Evolutionary conservation across 2,329 filamentous ascomycete genomes (phyloP), one percentile per base, ranked within the genome.

Genomic region (Ascochyta clinopodiicola): DNA sequence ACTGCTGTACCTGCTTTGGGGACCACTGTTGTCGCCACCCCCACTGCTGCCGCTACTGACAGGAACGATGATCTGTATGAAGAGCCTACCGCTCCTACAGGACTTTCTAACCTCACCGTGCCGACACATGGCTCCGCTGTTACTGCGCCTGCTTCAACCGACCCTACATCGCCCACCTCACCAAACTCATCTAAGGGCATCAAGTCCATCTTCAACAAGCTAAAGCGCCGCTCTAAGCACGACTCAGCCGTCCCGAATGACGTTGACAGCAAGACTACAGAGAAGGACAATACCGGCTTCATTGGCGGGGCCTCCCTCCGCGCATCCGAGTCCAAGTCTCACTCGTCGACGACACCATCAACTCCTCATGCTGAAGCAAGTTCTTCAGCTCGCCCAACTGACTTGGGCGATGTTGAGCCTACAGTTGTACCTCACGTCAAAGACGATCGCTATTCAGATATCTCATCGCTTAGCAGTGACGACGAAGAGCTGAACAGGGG

Each of bases 241-340:
- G 53, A 66, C 8, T 50, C 62, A 9, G 38, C 53, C 19, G 44
- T 36, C 15, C 42, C 44, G 12, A 22, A 54, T 31, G 51, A 58
- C 13, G 43, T 51, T 10, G 56, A 63, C n/a, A 56, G 55, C 8
- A 57, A 53, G 39, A 17, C 29, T 29, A 63, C 59, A 29, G 70
- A 69, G 10, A 63, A 62, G 15, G 64, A 66, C 0, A 63, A 62
- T n/a, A 51, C 78, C 2, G 77, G 75, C 0, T 75, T 77, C 24
- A 79, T 81, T 38, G 77, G 77, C 17, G 84, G 81, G 57, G 77
- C 76, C 1, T 71, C 73, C 24, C 68, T 75, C 8, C 68, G 60
- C 24, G 67, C 60, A 6, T 72, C 61, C n/a, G 56, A 56, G 43
- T 68, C 61, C 8, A 53, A 57, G 50, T 48, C 60, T 17, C 62